Percentiles rank a stretch among this genome's conserved stretches.
Evolutionary conservation across 768 basidiomycete genomes (phyloP).

Genomic region (Tylopilus plumbeoviolaceoides): DNA sequence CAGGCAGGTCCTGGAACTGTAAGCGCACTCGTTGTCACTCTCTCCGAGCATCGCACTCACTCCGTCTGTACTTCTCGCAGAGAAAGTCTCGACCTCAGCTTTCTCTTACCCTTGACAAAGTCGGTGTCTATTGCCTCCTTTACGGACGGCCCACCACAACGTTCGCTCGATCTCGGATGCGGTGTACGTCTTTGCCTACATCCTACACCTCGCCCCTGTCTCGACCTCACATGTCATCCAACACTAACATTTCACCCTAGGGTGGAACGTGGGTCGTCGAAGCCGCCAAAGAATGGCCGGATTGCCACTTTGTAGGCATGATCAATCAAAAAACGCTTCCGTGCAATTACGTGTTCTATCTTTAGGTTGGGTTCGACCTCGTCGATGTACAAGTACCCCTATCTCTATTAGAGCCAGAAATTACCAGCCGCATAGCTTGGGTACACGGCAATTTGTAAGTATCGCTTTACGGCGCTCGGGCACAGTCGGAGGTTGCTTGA

Average conservation of each 20-base stretch:
- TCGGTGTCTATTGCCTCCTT: conserved; percentile 62
- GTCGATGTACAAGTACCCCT: conserved; percentile 69
- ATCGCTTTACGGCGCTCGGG: neutral
- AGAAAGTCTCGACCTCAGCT: conserved; percentile 51
- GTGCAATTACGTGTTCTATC: conserved; percentile 4
- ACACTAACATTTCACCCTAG: conserved; percentile 30
- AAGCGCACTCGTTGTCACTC: conserved; percentile 23
- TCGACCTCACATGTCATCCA: neutral
- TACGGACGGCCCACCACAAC: conserved; percentile 44
- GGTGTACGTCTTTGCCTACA: conserved; percentile 46
- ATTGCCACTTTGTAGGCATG: conserved; percentile 56
- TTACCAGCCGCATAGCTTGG: conserved; percentile 64
- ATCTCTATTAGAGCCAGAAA: conserved; percentile 43
- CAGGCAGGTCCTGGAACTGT: conserved; percentile 65
- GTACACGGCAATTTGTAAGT: conserved; percentile 75
- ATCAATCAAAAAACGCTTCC: neutral
- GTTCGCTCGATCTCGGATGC: conserved; percentile 67
- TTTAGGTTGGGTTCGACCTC: conserved; percentile 74
- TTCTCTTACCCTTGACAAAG: conserved; percentile 44
- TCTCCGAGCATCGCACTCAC: conserved; percentile 5
- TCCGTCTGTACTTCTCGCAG: conserved; percentile 27
- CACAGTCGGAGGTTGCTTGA: conserved; percentile 1
- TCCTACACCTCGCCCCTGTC: neutral
- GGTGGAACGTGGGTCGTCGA: conserved; percentile 70
- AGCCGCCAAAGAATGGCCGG: conserved; percentile 67